Conservation (phyloP, 2,329 filamentous ascomycete species). For the Venturia nashicola region DNA sequence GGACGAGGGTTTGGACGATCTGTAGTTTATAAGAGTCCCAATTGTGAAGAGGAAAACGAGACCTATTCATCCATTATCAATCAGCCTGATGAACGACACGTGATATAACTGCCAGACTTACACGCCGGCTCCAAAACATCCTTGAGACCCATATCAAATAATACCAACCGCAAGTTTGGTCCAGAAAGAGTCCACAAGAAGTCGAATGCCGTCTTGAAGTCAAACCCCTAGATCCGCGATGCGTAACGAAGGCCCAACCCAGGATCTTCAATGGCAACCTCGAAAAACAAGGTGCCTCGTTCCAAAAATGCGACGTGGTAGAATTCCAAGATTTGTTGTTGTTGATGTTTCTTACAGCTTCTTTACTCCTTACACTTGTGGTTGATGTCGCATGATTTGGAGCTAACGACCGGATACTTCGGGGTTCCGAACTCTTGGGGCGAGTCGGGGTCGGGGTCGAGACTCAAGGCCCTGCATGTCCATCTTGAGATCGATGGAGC, state of each 20-base stretch:
- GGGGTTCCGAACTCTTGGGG: neutral
- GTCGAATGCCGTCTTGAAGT: neutral
- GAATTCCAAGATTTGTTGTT: neutral
- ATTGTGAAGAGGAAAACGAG: neutral
- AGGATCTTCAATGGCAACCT: neutral
- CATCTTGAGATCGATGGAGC: neutral
- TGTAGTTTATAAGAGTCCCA: neutral
- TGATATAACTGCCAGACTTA: neutral
- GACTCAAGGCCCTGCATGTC: neutral
- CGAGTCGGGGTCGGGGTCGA: neutral
- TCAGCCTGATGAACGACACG: neutral
- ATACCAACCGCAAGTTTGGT: neutral
- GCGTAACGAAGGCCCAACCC: neutral
- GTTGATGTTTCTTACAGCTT: neutral
- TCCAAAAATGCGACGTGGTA: neutral
- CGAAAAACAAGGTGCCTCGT: neutral
- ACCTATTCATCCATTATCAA: neutral
- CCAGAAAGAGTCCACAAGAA: neutral
- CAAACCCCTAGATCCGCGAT: too few relatives aligned
- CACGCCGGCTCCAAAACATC: slow-evolving; percentile 8
- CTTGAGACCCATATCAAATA: slow-evolving; percentile 5
- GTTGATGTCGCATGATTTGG: neutral
- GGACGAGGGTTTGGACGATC: neutral
- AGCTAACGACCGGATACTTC: neutral
- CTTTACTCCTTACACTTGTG: neutral